Evolutionary conservation across 768 basidiomycete species (phyloP).

Genomic region (Daedaleopsis nitida): DNA sequence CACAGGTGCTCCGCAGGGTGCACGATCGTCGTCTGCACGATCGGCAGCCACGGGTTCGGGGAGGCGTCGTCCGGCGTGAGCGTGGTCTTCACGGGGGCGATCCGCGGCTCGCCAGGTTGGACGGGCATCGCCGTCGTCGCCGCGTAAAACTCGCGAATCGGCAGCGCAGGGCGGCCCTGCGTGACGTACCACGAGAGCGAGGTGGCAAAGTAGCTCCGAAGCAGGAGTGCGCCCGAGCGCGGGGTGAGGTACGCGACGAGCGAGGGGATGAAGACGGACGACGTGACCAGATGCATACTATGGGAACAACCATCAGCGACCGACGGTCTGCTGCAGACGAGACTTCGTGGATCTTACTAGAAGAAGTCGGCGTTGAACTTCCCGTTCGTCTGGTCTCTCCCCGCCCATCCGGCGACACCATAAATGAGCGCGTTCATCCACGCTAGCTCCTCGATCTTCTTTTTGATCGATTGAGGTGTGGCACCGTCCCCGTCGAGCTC

Average conservation of each 20-base stretch:
- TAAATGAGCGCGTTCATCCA: conserved; percentile 64
- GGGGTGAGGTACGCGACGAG: conserved; percentile 38
- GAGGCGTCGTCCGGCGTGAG: conserved; percentile 37
- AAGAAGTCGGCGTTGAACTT: conserved; percentile 61
- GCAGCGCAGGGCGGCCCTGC: conserved; percentile 53
- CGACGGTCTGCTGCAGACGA: no score
- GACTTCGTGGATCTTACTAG: conserved; percentile 44
- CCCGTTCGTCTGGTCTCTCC: conserved; percentile 19
- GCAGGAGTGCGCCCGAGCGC: conserved; percentile 48
- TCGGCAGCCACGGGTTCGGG: conserved; percentile 63
- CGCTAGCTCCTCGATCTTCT: conserved; percentile 63
- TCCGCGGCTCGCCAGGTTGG: conserved; percentile 19
- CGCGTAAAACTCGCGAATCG: conserved; percentile 52
- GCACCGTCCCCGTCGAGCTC: conserved; percentile 15
- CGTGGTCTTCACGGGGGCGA: conserved; percentile 25
- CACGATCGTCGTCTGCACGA: conserved; percentile 53
- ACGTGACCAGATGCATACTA: conserved; percentile 71
- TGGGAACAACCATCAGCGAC: background rate
- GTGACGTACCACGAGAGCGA: conserved; percentile 57
- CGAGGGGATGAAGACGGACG: conserved; percentile 60
- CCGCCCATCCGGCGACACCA: conserved; percentile 57
- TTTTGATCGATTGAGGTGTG: conserved; percentile 37
- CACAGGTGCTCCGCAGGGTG: conserved; percentile 62
- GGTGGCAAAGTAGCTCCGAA: conserved; percentile 58
- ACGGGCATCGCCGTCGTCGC: conserved; percentile 17